Base-by-base conservation (phyloP, 805 yeast genomes). In the Vanderwaltozyma tropicalis region DNA sequence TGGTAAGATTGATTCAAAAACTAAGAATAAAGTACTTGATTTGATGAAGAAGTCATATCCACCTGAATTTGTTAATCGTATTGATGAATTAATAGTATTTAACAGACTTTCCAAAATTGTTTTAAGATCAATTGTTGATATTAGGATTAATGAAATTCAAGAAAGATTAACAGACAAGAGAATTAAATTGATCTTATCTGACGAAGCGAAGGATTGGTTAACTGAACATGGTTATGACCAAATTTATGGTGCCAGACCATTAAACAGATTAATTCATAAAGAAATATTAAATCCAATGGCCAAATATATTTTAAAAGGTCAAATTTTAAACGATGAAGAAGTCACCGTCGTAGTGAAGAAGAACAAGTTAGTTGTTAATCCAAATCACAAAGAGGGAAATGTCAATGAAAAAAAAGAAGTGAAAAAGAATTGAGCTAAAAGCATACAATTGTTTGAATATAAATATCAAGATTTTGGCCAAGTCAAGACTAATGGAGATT, bases 21-120 rank as follows among this genome's bases (percentile, higher is more conserved):
- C 79, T 3, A 79, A 80, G 52, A 49, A 55, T 3, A 62, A 69
- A 48, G 87, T 92, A 8, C 58, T 76, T 26, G 82, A 85, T 10
- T 66, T 74, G 8, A 77, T 92, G 73, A 80, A 73, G 48, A 64
- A 63, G 31, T 62, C 74, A 49, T 92, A 92, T 52, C 88, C 97
- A 15, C 98, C 98, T 0, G 98, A 92, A 61, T 92, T 92, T 52
- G 71, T 92, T 57, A 92, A 92, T 60, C 78, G 98, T 58, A 72
- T 92, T 49, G 97, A 92, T 54, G 97, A 92, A 45, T 76, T 86
- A n/a, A 67, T 92, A 14, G 87, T 92, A 2, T 92, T 92, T 70
- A 92, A 92, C 66, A 76, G 96, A 53, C 68, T 92, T 19, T 81
- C 95, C 3, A 83, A 80, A 54, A 55, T 61, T 2, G 84, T 94